These are phyloP conservation scores for Paecilomyces dactylethromorphus DNA, from an alignment of 2,329 filamentous ascomycete species.

Conservation along the genomic window DNA sequence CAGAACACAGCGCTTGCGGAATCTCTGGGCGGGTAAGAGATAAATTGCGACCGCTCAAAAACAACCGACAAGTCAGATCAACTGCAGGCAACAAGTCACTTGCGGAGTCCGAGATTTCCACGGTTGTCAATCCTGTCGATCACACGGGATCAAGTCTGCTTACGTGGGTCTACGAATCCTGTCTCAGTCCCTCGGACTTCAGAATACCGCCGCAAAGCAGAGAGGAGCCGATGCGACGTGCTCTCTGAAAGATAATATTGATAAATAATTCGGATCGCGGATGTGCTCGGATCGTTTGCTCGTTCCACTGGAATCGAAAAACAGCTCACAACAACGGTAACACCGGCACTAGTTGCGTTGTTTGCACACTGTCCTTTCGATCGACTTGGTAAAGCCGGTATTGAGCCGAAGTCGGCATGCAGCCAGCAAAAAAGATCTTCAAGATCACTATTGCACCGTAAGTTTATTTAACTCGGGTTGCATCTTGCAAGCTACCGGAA, in stretches of 20 bases:
- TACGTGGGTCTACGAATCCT: background rate
- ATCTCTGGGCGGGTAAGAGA: background rate
- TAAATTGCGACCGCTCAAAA: background rate
- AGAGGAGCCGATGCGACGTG: background rate
- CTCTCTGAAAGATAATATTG: background rate
- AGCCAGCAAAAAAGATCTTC: background rate
- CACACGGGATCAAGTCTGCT: background rate
- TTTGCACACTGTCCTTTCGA: background rate
- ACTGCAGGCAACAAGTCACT: background rate
- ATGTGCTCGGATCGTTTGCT: background rate
- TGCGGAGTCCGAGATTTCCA: background rate
- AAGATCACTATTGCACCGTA: background rate
- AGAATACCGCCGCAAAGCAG: background rate
- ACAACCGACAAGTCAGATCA: background rate
- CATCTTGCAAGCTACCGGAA: background rate
- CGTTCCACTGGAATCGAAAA: background rate
- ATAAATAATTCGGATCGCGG: background rate
- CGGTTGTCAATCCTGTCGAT: background rate
- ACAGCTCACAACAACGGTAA: background rate
- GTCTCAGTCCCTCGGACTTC: background rate
- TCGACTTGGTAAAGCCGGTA: background rate
- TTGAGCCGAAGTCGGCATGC: background rate
- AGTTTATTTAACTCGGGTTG: background rate
- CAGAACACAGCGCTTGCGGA: background rate
- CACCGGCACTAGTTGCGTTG: background rate